phyloP scores from a whole-genome alignment of 2,329 filamentous ascomycete genomes.

The Tolypocladium inflatum region DNA sequence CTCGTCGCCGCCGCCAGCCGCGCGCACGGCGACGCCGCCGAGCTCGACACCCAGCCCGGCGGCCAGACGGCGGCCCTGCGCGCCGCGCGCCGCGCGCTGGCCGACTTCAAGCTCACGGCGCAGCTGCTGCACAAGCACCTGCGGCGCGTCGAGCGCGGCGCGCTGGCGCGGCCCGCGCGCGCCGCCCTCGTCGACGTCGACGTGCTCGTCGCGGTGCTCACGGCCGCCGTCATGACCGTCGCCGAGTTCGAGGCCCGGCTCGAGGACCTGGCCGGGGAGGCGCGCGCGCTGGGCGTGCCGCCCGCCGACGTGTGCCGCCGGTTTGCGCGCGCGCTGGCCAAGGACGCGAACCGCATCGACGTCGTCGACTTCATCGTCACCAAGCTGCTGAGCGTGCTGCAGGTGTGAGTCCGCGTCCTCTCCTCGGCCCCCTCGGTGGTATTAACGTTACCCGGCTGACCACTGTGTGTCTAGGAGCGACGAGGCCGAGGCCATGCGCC shows the following conservation, averaged over 20 bases:
- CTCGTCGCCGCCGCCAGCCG: constrained; percentile 10
- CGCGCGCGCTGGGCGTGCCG: not conserved
- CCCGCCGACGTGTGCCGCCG: constrained; percentile 2
- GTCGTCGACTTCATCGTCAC: constrained; percentile 6
- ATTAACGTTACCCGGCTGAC: not conserved
- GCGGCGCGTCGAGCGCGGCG: constrained; percentile 4
- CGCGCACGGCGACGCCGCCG: constrained; percentile 2
- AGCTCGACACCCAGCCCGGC: not conserved
- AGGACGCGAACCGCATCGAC: constrained; percentile 6
- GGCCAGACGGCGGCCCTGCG: constrained; percentile 1
- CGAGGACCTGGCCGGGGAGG: not conserved
- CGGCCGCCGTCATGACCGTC: constrained; percentile 7
- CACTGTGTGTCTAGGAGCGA: constrained; percentile 2
- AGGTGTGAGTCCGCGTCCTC: constrained; percentile 4
- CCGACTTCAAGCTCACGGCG: constrained; percentile 6
- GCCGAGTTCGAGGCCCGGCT: constrained; percentile 8
- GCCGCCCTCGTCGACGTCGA: constrained; percentile 8
- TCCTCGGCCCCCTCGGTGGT: too few species aligned
- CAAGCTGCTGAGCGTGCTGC: constrained; percentile 8
- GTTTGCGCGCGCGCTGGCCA: constrained; percentile 1
- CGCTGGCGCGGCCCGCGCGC: constrained; percentile 1
- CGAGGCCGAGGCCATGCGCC: constrained; percentile 3
- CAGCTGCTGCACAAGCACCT: constrained; percentile 10
- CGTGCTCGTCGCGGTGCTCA: constrained; percentile 7
- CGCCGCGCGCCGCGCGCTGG: not conserved